phyloP scores from a whole-genome alignment of 805 yeast genomes.

The Aciculoconidium aculeatum region DNA sequence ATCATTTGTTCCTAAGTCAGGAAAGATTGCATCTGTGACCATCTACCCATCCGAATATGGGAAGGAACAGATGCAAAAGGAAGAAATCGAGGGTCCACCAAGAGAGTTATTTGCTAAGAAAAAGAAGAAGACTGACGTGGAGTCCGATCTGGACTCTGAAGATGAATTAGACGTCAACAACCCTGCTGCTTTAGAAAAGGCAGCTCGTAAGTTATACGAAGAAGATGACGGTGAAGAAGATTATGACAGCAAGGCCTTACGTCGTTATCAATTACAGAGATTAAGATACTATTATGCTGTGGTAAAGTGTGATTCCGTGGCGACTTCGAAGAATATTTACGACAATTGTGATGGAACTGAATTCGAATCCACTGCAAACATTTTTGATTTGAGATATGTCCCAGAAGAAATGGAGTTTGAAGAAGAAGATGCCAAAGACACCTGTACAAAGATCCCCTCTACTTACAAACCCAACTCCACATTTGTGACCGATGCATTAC shows the following conservation, averaged over 20 bases:
- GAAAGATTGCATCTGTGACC: constrained; percentile 59
- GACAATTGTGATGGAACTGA: constrained; percentile 91
- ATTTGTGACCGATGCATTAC: constrained; percentile 92
- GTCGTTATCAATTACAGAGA: constrained; percentile 89
- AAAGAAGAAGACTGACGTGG: constrained; percentile 27
- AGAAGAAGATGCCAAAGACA: constrained; percentile 69
- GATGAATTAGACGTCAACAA: constrained; percentile 41
- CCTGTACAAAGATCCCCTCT: constrained; percentile 65
- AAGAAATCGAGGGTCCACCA: constrained; percentile 91
- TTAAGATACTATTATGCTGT: constrained; percentile 91
- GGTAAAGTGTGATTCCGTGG: constrained; percentile 69
- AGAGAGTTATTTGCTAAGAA: constrained; percentile 63
- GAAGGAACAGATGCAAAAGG: constrained; percentile 82
- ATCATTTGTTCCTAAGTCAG: constrained; percentile 76
- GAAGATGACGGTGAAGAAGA: constrained; percentile 81
- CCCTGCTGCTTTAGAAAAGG: constrained; percentile 46
- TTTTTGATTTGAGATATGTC: constrained; percentile 85
- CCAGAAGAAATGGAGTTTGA: constrained; percentile 88
- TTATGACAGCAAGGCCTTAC: constrained; percentile 74
- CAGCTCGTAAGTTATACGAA: constrained; percentile 66
- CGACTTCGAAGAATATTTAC: constrained; percentile 71
- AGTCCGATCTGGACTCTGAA: constrained; percentile 29
- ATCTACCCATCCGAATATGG: constrained; percentile 91
- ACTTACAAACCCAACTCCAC: constrained; percentile 67
- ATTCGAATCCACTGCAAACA: constrained; percentile 90